phyloP scores from a whole-genome alignment of 257 asterid genomes.

The Rauvolfia tetraphylla region DNA sequence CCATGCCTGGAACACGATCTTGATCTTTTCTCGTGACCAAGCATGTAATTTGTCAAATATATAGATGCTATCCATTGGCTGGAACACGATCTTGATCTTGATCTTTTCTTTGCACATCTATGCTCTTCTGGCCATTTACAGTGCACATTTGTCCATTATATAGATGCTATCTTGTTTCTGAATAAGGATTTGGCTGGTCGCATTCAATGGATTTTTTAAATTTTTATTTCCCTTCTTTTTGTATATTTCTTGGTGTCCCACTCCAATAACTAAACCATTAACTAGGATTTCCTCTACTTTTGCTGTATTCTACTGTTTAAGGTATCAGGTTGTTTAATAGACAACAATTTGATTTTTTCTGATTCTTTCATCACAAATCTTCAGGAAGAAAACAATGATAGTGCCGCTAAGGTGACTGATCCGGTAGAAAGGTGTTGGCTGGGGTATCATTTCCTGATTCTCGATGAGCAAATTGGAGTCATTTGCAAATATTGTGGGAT shows the following conservation, averaged over 20 bases:
- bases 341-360: neutral
- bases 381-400: conserved; percentile 31
- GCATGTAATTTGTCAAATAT: too few species aligned
- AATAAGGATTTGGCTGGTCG: neutral
- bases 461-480: conserved; percentile 65
- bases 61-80: too few species aligned
- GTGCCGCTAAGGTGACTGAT: conserved; percentile 10
- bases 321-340: neutral
- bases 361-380: conserved; percentile 5
- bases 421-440: conserved; percentile 30
- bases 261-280: neutral
- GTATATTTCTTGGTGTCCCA: neutral
- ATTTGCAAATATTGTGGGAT: conserved; percentile 44
- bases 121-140: neutral
- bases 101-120: too few species aligned
- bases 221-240: neutral
- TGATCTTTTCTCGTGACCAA: too few species aligned
- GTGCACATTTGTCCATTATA: neutral
- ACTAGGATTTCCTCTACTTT: neutral
- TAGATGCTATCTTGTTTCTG: too few species aligned
- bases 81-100: too few species aligned
- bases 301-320: neutral
- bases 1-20: too few species aligned
- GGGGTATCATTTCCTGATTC: conserved; percentile 42
- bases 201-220: neutral